Conservation (phyloP, 768 basidiomycete species). For the Suillus paluster region DNA sequence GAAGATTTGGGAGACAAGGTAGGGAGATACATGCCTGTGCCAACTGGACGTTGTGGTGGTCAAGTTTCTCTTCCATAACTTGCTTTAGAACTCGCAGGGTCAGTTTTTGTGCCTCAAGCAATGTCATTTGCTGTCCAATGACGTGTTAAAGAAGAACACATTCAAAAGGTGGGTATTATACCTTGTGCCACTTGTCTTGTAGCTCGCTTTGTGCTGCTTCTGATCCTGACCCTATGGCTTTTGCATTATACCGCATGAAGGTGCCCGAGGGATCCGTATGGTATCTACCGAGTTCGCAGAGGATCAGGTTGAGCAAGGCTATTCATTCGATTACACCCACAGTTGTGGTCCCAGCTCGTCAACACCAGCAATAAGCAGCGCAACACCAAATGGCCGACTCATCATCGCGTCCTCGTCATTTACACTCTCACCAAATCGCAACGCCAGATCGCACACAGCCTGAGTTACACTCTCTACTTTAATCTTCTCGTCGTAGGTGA, state of each 20-base stretch:
- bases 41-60: slow-evolving; percentile 97
- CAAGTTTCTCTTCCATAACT: slow-evolving; percentile 99
- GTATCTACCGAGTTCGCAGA: slow-evolving; percentile 55
- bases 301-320: slow-evolving; percentile 11
- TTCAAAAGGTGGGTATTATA: slow-evolving; percentile 34
- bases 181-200: slow-evolving; percentile 97
- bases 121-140: slow-evolving; percentile 79
- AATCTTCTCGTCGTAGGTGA: slow-evolving; percentile 96
- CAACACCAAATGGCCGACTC: slow-evolving; percentile 99
- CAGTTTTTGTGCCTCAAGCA: slow-evolving; percentile 85
- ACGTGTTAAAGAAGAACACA: slow-evolving; percentile 17
- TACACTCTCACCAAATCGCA: slow-evolving; percentile 98
- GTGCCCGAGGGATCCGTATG: slow-evolving; percentile 99
- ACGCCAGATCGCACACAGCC: slow-evolving; percentile 95
- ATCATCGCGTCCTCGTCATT: slow-evolving; percentile 99
- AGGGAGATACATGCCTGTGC: slow-evolving; percentile 68
- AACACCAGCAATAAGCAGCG: slow-evolving; percentile 94
- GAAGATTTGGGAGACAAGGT: background rate
- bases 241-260: slow-evolving; percentile 95
- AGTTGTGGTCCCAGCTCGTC: slow-evolving; percentile 96
- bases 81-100: slow-evolving; percentile 93
- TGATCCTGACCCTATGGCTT: slow-evolving; percentile 97
- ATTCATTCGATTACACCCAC: slow-evolving; percentile 50
- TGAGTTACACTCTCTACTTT: slow-evolving; percentile 98
- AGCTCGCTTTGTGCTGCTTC: slow-evolving; percentile 97